Conservation (phyloP, 257 asterid species). For the Ophiorrhiza pumila region DNA sequence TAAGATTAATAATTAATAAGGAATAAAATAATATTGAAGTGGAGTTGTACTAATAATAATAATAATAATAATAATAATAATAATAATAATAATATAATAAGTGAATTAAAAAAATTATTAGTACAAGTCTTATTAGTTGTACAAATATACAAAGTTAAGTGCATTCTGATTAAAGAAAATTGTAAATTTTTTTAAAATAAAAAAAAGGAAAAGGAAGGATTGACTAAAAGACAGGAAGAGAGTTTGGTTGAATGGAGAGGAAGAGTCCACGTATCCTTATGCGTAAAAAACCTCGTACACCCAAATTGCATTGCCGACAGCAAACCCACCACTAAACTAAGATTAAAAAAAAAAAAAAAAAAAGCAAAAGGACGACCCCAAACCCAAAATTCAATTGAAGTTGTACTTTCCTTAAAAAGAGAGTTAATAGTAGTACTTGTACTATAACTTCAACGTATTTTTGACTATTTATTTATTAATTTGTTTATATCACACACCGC, state of each 20-base stretch:
- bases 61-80: no score
- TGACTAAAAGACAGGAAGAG: constrained; percentile 24
- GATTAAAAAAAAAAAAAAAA: neutral
- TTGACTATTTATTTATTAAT: neutral
- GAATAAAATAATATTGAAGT: neutral
- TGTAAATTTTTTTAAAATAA: no score
- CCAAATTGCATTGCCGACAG: constrained; percentile 50
- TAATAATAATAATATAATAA: no score
- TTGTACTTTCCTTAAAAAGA: constrained; percentile 26
- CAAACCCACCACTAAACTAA: constrained; percentile 6
- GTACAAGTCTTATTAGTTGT: no score
- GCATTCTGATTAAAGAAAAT: neutral
- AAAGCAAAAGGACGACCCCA: no score
- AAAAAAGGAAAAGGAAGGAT: constrained; percentile 23
- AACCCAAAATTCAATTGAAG: no score
- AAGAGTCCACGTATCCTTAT: constrained; percentile 46
- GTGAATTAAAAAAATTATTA: no score
- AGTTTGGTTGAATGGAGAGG: constrained; percentile 36
- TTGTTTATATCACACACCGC: neutral
- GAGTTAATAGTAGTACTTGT: neutral
- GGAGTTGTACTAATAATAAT: neutral
- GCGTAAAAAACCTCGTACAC: constrained; percentile 44
- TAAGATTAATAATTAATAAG: neutral
- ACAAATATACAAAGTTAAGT: no score
- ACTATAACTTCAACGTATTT: neutral